These are phyloP conservation scores for Nakaseomyces uthaithaninus DNA, from an alignment of 1,139 yeast genomes.

Conservation along the genomic window DNA sequence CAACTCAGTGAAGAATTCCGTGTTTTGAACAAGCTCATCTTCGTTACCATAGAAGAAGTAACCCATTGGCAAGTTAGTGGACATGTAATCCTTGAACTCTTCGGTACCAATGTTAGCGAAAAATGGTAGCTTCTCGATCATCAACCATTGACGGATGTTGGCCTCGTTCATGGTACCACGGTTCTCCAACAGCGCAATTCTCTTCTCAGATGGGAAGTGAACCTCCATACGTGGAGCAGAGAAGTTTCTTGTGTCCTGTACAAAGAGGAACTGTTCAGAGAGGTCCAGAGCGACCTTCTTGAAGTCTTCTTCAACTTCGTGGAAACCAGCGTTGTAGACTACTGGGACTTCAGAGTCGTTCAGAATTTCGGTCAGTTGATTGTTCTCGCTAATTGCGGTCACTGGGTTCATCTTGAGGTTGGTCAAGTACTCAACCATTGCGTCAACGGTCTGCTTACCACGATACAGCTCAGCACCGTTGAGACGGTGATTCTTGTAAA, in stretches of 20 bases:
- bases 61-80: conserved; percentile 68
- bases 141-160: conserved; percentile 11
- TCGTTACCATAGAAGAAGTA: conserved; percentile 73
- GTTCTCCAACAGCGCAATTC: conserved; percentile 1
- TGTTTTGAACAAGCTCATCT: conserved; percentile 55
- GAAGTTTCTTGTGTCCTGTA: conserved; percentile 9
- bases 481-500: conserved; percentile 57
- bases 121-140: conserved; percentile 49
- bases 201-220: conserved; percentile 6
- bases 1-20: conserved; percentile 47
- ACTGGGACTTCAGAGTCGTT: conserved; percentile 14
- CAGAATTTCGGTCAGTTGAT: conserved; percentile 38
- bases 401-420: conserved; percentile 83
- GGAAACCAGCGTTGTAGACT: conserved; percentile 23
- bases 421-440: conserved; percentile 69
- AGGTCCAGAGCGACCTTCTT: conserved; percentile 23
- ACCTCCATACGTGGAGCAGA: conserved; percentile 10
- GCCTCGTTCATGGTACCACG: neutral
- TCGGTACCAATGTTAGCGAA: conserved; percentile 84
- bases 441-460: conserved; percentile 76
- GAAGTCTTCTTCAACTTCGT: conserved; percentile 22
- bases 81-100: conserved; percentile 69
- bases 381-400: conserved; percentile 43
- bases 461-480: conserved; percentile 50
- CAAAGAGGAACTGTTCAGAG: conserved; percentile 17